A percentile compares a stretch with the other conserved stretches of the same genome.
Conservation (phyloP, 495 filamentous ascomycete genomes). For the Neurospora sp. region DNA sequence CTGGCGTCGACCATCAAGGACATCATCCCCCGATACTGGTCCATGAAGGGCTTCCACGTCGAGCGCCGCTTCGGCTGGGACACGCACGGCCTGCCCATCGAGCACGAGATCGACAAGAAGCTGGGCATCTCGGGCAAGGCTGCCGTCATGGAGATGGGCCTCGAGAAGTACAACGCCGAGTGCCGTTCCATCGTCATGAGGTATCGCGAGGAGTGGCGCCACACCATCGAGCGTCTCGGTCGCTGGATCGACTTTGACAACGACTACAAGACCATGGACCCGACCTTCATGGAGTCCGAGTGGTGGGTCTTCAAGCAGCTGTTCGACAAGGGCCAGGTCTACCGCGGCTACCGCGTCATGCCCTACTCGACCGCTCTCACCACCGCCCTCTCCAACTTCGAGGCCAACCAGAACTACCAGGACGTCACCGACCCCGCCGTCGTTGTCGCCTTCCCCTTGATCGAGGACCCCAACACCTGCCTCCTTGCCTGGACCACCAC, state of each 20-base stretch:
- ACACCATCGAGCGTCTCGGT: slow-evolving; percentile 80
- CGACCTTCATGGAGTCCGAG: slow-evolving; percentile 87
- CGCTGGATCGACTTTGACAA: slow-evolving; percentile 99
- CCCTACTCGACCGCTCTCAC: slow-evolving; percentile 87
- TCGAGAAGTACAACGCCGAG: slow-evolving; percentile 87
- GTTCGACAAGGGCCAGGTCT: slow-evolving; percentile 79
- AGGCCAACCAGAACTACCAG: slow-evolving; percentile 90
- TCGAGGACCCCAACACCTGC: slow-evolving; percentile 63
- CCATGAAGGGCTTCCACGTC: slow-evolving; percentile 91
- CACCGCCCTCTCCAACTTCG: slow-evolving; percentile 87
- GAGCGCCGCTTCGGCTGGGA: slow-evolving; percentile 67
- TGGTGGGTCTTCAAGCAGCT: slow-evolving; percentile 97
- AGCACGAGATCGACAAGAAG: slow-evolving; percentile 98
- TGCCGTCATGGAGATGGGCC: slow-evolving; percentile 76
- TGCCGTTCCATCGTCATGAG: slow-evolving; percentile 93
- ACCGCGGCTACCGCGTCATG: slow-evolving; percentile 85
- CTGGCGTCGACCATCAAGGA: slow-evolving; percentile 96
- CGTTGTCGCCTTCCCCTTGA: slow-evolving; percentile 76
- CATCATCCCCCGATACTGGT: slow-evolving; percentile 94
- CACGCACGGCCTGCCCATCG: slow-evolving; percentile 91
- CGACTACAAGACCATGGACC: slow-evolving; percentile 97
- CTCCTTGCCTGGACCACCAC: slow-evolving; percentile 92
- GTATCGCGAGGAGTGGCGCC: slow-evolving; percentile 79
- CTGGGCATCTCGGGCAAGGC: slow-evolving; percentile 80
- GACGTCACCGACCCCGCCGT: slow-evolving; percentile 89